Evolutionary conservation across 768 basidiomycete species (phyloP), one percentile per base, ranked within the genome.

Genomic region (Cantharellus anzutake): DNA sequence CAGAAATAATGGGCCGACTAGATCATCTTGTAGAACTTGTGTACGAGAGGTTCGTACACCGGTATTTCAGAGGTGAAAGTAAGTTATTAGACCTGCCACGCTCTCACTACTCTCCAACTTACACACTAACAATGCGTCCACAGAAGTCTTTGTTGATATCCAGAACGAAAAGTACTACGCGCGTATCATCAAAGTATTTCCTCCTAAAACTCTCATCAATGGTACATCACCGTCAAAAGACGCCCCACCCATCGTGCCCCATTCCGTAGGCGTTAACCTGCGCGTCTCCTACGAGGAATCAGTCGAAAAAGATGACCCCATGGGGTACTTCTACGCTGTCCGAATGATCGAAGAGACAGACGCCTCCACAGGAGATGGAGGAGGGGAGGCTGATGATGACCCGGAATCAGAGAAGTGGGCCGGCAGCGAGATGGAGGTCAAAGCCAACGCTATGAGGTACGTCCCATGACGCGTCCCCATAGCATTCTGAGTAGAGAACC

Each of bases 1-100:
- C 71, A 96, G 93, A 96, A 83, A 88, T 97, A 65, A 86, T 97
- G 72, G 94, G 96, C 53, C 84, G 96, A 61, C 75, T 98, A 59
- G 94, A 99, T 72, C 86, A 87, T 67, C 76, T 99, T 20, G 91
- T 94, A 16, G 96, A 99, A 70, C 83, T 85, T 56, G 87, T 97
- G 42, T 96, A 82, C 67, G 93, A 97, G 63, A 84, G 96, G 58
- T 98, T 91, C 78, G 91, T 92, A 66, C 87, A 98, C 73, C 80
- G 96, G 39, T 99, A 91, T 71, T 98, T 91, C 71, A 73, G 78
- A 50, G 83, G 81, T 65, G 96, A 99, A 72, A 84, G 91, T 93
- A 67, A 62, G 91, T 80, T 20, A 34, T 37, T 4, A 20, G 38
- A 11, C 14, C 11, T 11, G 38, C 38, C 20, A 29, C 14, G 39